A percentile compares a stretch with the other conserved stretches of the same genome.
phyloP scores from a whole-genome alignment of 305 asterid genomes.

The Fraxinus floribunda region DNA sequence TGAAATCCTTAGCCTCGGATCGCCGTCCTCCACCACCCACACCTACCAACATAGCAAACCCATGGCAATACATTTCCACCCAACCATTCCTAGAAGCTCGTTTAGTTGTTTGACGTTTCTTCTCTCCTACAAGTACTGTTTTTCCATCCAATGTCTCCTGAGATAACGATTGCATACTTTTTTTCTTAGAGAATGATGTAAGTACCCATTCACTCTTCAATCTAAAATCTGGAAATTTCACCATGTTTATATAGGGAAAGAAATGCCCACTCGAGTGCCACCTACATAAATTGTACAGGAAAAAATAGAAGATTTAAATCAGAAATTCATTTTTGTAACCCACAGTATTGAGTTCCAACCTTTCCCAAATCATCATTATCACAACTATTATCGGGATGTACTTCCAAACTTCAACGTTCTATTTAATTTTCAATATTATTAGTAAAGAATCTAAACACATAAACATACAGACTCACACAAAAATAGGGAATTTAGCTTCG shows the following conservation, averaged over 20 bases:
- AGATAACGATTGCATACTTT: slow-evolving; percentile 30
- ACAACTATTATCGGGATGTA: background rate
- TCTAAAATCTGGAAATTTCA: slow-evolving; percentile 47
- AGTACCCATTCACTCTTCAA: slow-evolving; percentile 40
- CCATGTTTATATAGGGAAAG: slow-evolving; percentile 37
- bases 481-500: too few species aligned
- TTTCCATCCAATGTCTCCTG: slow-evolving; percentile 51
- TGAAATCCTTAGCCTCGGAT: slow-evolving; percentile 49
- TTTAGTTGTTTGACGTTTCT: too few species aligned
- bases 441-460: too few species aligned
- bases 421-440: too few species aligned
- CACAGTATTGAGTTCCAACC: background rate
- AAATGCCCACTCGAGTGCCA: slow-evolving; percentile 47
- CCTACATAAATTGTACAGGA: slow-evolving; percentile 46
- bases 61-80: too few species aligned
- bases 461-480: too few species aligned
- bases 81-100: too few species aligned
- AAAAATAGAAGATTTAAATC: background rate
- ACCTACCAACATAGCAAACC: too few species aligned
- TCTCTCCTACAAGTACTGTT: slow-evolving; percentile 42
- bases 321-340: background rate
- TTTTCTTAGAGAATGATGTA: slow-evolving; percentile 47
- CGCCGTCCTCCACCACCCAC: slow-evolving; percentile 73
- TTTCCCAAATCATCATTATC: background rate
- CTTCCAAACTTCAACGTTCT: too few species aligned